These are phyloP conservation scores for Bipolaris sorokiniana DNA, from an alignment of 2,329 filamentous ascomycete species.

Conservation along the genomic window DNA sequence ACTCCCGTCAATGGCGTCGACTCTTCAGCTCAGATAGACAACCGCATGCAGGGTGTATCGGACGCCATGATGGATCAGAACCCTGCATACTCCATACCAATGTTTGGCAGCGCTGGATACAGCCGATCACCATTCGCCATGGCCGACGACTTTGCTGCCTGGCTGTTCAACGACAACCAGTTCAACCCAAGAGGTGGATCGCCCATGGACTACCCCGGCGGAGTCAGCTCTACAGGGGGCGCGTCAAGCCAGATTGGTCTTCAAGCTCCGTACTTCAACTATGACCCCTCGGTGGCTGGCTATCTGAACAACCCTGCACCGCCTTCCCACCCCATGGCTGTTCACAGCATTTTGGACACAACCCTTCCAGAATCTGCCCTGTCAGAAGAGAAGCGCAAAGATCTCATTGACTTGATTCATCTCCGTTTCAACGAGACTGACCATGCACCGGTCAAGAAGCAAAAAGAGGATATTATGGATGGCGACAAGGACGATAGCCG, in stretches of 20 bases:
- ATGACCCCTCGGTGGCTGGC: constrained; percentile 56
- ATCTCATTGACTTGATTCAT: constrained; percentile 81
- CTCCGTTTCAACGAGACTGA: constrained; percentile 82
- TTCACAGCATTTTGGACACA: constrained; percentile 82
- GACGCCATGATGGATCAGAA: constrained; percentile 54
- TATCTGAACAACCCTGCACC: constrained; percentile 58
- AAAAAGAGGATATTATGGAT: constrained; percentile 77
- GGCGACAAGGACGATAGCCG: constrained; percentile 71
- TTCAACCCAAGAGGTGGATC: constrained; percentile 49
- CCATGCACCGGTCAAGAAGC: constrained; percentile 73
- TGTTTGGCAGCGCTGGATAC: constrained; percentile 83
- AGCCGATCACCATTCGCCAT: constrained; percentile 88
- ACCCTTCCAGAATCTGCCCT: constrained; percentile 79
- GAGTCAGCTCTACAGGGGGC: constrained; percentile 47
- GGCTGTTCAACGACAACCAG: constrained; percentile 75
- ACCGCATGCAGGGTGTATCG: constrained; percentile 44
- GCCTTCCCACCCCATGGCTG: constrained; percentile 83
- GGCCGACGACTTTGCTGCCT: constrained; percentile 85
- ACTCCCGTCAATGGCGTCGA: constrained; percentile 49
- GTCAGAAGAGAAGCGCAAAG: constrained; percentile 84
- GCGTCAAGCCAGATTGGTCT: constrained; percentile 50
- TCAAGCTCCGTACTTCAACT: constrained; percentile 59
- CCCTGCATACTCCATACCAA: constrained; percentile 72
- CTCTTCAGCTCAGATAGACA: constrained; percentile 44
- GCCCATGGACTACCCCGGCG: constrained; percentile 46